Evolutionary conservation across 805 yeast genomes (phyloP).

Genomic region (Clavispora fructus): DNA sequence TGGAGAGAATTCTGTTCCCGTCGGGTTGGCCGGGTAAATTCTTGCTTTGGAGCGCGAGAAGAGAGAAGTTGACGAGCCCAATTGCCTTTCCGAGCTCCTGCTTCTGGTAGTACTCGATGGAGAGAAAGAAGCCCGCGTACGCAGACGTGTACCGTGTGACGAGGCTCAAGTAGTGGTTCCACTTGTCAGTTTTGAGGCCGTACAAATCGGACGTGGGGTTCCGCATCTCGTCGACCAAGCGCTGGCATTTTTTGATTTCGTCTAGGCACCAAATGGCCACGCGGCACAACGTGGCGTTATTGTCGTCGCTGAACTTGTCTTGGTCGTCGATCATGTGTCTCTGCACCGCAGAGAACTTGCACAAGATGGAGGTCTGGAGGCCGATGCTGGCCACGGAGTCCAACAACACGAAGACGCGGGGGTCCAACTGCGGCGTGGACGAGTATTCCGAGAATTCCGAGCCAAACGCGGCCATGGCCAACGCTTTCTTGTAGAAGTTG

Average conservation of each 20-base stretch:
- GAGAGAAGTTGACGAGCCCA: conserved; percentile 37
- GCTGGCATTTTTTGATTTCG: conserved; percentile 24
- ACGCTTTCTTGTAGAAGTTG: conserved; percentile 26
- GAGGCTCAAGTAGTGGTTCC: conserved; percentile 28
- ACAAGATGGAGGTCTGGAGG: conserved; percentile 35
- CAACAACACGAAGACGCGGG: conserved; percentile 7
- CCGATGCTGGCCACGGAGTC: conserved; percentile 23
- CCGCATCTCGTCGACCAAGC: conserved; percentile 13
- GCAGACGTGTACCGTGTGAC: conserved; percentile 34
- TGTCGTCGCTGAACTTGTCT: conserved; percentile 13
- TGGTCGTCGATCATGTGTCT: conserved; percentile 12
- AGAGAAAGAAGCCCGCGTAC: conserved; percentile 40
- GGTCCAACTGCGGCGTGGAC: background rate
- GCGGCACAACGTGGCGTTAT: conserved; percentile 40
- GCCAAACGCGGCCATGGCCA: conserved; percentile 25
- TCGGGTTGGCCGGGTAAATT: conserved; percentile 7
- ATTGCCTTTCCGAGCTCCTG: conserved; percentile 42
- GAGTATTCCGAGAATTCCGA: conserved; percentile 3
- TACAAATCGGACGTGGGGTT: conserved; percentile 3
- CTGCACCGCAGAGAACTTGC: conserved; percentile 35
- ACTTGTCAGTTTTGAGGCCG: conserved; percentile 10
- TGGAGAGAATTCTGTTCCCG: conserved; percentile 11
- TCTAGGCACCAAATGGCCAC: conserved; percentile 38
- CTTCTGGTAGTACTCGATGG: conserved; percentile 42
- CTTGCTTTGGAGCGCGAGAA: conserved; percentile 34